Evolutionary conservation across 1,284 basidiomycete genomes (phyloP).

Genomic region (Earliella scabrosa): DNA sequence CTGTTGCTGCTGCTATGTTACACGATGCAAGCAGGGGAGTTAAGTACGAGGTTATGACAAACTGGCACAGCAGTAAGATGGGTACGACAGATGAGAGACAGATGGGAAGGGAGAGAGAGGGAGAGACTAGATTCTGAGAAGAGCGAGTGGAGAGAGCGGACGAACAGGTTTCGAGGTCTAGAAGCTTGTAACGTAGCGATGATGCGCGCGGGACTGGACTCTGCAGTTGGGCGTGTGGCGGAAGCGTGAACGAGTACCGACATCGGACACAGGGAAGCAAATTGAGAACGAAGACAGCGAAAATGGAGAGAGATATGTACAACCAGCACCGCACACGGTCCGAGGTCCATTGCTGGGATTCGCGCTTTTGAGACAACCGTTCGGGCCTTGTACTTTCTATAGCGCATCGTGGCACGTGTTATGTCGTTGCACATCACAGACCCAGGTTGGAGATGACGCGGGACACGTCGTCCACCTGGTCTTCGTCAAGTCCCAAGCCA

Average conservation of each 20-base stretch:
- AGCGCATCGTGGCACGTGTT: constrained; percentile 10
- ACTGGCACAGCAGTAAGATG: constrained; percentile 27
- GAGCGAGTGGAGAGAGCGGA: constrained; percentile 24
- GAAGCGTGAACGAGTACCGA: constrained; percentile 5
- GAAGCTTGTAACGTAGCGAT: constrained; percentile 23
- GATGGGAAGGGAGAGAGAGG: constrained; percentile 6
- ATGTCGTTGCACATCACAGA: constrained; percentile 44
- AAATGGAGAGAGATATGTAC: constrained; percentile 15
- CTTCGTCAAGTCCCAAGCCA: constrained; percentile 59
- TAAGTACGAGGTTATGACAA: constrained; percentile 18
- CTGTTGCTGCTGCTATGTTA: constrained; percentile 27
- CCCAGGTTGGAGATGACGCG: constrained; percentile 81
- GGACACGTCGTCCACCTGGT: constrained; percentile 71
- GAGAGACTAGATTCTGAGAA: constrained; percentile 6
- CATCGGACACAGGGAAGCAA: constrained; percentile 3
- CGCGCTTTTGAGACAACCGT: constrained; percentile 20
- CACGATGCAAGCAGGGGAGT: constrained; percentile 23
- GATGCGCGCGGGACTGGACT: constrained; percentile 14
- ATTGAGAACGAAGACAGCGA: constrained; percentile 5
- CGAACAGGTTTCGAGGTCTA: constrained; percentile 23
- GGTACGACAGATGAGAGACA: constrained; percentile 23
- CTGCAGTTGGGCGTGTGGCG: constrained; percentile 9
- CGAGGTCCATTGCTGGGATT: constrained; percentile 14
- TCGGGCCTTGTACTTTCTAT: constrained; percentile 14
- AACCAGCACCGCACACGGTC: constrained; percentile 14